Evolutionary conservation across 352 stramenopile genomes (phyloP).

Genomic region (Ophiocytium majus): DNA sequence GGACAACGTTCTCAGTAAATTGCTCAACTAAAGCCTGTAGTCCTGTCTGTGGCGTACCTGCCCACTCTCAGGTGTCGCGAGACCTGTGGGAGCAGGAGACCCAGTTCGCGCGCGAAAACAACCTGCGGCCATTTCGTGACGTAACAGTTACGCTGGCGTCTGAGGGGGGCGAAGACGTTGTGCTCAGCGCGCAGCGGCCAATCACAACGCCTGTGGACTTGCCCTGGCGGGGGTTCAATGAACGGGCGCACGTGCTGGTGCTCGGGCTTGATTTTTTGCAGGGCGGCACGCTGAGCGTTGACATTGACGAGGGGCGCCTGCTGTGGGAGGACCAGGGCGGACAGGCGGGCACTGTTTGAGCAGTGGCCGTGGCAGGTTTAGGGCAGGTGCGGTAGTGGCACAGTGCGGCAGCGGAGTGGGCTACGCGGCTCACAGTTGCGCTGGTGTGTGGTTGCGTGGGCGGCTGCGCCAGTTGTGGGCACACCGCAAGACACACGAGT

Average conservation of each 20-base stretch:
- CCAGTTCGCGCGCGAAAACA: neutral
- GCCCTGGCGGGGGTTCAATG: conserved; percentile 3
- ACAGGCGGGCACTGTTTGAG: no score
- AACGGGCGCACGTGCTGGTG: neutral
- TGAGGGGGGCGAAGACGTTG: neutral
- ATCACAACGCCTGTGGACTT: neutral
- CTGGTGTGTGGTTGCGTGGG: no score
- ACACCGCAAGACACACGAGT: no score
- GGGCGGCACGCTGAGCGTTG: neutral
- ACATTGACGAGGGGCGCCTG: neutral
- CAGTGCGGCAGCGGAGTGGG: no score
- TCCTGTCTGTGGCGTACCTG: no score
- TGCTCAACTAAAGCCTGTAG: no score
- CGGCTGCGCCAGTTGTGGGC: no score
- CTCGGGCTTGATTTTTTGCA: neutral
- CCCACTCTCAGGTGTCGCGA: neutral
- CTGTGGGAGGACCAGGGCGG: neutral
- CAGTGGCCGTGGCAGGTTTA: no score
- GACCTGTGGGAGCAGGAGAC: neutral
- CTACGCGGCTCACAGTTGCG: no score
- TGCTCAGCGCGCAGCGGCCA: neutral
- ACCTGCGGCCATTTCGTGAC: neutral
- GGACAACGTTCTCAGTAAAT: no score
- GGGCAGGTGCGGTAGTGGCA: no score
- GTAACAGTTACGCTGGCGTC: neutral